Evolutionary conservation across 257 asterid genomes (phyloP), one percentile per base, ranked within the genome.

Genomic region (Leonotis leonurus): DNA sequence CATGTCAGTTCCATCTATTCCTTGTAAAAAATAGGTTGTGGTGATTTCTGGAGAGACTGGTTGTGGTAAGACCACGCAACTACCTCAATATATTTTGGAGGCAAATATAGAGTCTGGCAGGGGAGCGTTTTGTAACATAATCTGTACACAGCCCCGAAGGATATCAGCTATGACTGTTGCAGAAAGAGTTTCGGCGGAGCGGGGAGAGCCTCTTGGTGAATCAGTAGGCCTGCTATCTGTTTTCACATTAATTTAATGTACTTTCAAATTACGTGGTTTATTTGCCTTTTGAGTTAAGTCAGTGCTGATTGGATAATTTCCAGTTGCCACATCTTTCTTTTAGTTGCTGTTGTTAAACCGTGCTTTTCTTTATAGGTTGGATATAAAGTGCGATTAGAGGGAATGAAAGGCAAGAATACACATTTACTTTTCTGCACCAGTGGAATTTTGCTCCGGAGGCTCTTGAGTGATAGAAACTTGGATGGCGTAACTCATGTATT

Each of bases 31-130:
- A 60, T 81, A 92, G 97, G 97, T 92, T 61, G 88, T 89, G 49
- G 97, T 92, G 62, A 83, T 92, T 73, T 92, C 99, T 67, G 99
- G 99, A 46, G 99, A 92, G 83, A 92, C 99, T 56, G 99, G 99
- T 72, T 92, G 99, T 67, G 99, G 99, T 73, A 92, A 92, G 80
- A 92, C 99, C 68, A 92, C 99, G 30, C 99, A 92, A 74, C 96
- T 92, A 62, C 99, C 99, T 64, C 99, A 92, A 64, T 92, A 85
- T 67, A 82, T 92, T 67, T 74, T 92, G 68, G 99, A 92, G 86
- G 86, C 97, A 11, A 95, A 89, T 73, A 79, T 89, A 71, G 99
- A 92, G 73, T 86, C 99, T 77, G 99, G 97, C 45, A 89, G 99
- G 61, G 99, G 99, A 68, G 97, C 99, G 52, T 92, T 92, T 72